Conservation (phyloP, 805 yeast genomes). For the Priceomyces medius region DNA sequence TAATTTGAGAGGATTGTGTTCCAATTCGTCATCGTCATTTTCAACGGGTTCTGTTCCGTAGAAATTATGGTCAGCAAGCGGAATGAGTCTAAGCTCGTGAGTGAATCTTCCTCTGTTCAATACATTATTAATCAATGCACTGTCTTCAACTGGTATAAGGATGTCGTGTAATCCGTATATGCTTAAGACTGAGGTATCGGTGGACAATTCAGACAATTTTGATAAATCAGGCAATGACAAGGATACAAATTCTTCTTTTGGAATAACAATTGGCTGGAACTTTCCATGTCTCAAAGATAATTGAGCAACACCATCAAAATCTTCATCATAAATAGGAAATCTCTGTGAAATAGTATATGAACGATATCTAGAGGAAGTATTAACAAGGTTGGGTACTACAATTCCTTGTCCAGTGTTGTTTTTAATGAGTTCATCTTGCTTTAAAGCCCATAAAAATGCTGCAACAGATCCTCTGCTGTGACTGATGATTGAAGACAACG, state of each 20-base stretch:
- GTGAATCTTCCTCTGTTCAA: slow-evolving; percentile 51
- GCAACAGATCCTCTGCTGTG: slow-evolving; percentile 84
- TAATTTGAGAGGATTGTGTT: slow-evolving; percentile 32
- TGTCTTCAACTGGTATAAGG: slow-evolving; percentile 64
- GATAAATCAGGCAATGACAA: slow-evolving; percentile 49
- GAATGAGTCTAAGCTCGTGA: slow-evolving; percentile 55
- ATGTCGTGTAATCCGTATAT: slow-evolving; percentile 71
- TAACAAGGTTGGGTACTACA: slow-evolving; percentile 64
- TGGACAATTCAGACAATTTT: slow-evolving; percentile 39
- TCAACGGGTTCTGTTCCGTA: slow-evolving; percentile 49
- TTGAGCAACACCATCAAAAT: slow-evolving; percentile 17
- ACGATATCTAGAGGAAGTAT: slow-evolving; percentile 70
- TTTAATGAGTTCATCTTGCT: slow-evolving; percentile 37
- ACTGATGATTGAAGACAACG: slow-evolving; percentile 59
- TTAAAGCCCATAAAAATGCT: slow-evolving; percentile 67
- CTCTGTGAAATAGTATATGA: slow-evolving; percentile 47
- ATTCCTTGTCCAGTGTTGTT: slow-evolving; percentile 25
- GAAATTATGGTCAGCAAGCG: slow-evolving; percentile 79
- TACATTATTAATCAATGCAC: slow-evolving; percentile 54
- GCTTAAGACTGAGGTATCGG: slow-evolving; percentile 55
- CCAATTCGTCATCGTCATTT: slow-evolving; percentile 31
- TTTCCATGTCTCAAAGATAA: slow-evolving; percentile 49
- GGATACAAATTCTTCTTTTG: slow-evolving; percentile 50
- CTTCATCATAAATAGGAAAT: slow-evolving; percentile 24
- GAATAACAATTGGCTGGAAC: slow-evolving; percentile 40